Evolutionary conservation across 495 filamentous ascomycete species (phyloP).

Genomic region (Hyaloscypha bicolor): DNA sequence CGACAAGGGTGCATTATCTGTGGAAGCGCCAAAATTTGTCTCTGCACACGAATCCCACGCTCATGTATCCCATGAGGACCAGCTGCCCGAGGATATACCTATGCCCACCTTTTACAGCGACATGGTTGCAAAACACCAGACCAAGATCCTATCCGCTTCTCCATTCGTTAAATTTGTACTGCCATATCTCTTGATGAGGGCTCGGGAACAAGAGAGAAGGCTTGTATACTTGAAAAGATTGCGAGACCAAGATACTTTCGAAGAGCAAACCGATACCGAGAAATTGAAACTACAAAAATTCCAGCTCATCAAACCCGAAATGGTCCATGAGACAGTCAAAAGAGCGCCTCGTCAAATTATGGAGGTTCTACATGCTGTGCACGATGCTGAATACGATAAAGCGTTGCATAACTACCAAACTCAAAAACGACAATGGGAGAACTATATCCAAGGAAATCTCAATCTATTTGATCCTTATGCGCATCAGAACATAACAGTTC

Average conservation of each 20-base stretch:
- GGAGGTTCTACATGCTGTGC: slow-evolving; percentile 90
- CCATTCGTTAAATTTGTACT: slow-evolving; percentile 95
- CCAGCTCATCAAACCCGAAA: slow-evolving; percentile 87
- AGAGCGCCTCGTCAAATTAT: slow-evolving; percentile 81
- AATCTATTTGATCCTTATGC: slow-evolving; percentile 91
- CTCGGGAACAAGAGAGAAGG: slow-evolving; percentile 85
- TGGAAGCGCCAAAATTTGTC: slow-evolving; percentile 33
- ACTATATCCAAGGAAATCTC: slow-evolving; percentile 78
- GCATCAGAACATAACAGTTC: slow-evolving; percentile 93
- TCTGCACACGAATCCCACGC: slow-evolving; percentile 49
- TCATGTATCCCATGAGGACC: slow-evolving; percentile 47
- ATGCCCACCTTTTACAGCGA: slow-evolving; percentile 92
- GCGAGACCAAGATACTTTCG: slow-evolving; percentile 72
- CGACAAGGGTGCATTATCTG: neutral
- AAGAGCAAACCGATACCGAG: slow-evolving; percentile 57
- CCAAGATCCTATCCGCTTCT: slow-evolving; percentile 91
- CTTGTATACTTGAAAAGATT: slow-evolving; percentile 78
- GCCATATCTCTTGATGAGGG: slow-evolving; percentile 89
- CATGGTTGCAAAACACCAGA: slow-evolving; percentile 89
- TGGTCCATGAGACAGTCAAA: slow-evolving; percentile 81
- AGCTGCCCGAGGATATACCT: slow-evolving; percentile 82
- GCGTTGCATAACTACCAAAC: slow-evolving; percentile 92
- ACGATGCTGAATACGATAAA: slow-evolving; percentile 95
- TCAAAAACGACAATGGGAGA: slow-evolving; percentile 94
- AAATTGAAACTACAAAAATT: slow-evolving; percentile 67